Conservation (phyloP, 1,284 basidiomycete species). For the Amylostereum areolatum region DNA sequence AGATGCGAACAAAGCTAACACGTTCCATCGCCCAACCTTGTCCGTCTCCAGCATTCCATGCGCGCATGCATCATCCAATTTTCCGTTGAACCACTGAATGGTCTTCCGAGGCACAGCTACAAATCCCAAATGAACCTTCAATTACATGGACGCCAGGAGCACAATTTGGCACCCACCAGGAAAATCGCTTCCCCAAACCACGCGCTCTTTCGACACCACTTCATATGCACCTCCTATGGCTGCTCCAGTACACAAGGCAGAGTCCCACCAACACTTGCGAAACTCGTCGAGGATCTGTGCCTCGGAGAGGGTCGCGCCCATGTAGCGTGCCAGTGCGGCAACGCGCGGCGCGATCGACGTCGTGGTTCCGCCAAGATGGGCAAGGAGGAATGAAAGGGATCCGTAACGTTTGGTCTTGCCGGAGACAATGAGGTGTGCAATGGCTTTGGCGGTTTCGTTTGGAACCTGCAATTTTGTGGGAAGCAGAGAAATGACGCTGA, state of each 20-base stretch:
- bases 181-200: conserved; percentile 71
- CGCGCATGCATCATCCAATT: conserved; percentile 42
- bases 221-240: conserved; percentile 43
- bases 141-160: not conserved
- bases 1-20: conserved; percentile 35
- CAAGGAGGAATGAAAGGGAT: conserved; percentile 55
- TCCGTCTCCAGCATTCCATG: conserved; percentile 6
- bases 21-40: conserved; percentile 31
- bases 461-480: conserved; percentile 43
- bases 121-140: not conserved
- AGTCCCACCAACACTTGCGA: conserved; percentile 64
- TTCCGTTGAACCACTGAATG: conserved; percentile 51
- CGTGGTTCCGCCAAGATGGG: conserved; percentile 62
- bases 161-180: conserved; percentile 42
- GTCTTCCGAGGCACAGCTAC: conserved; percentile 52
- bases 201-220: conserved; percentile 39
- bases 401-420: conserved; percentile 58
- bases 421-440: conserved; percentile 65
- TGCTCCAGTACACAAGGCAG: conserved; percentile 51
- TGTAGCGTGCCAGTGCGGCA: conserved; percentile 55
- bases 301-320: conserved; percentile 54
- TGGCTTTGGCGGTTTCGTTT: conserved; percentile 74
- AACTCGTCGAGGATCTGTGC: conserved; percentile 64
- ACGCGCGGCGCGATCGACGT: conserved; percentile 59
- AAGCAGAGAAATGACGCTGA: conserved; percentile 1